Evolutionary conservation across 306 rosid species (phyloP).

Genomic region (Ceratonia siliqua): DNA sequence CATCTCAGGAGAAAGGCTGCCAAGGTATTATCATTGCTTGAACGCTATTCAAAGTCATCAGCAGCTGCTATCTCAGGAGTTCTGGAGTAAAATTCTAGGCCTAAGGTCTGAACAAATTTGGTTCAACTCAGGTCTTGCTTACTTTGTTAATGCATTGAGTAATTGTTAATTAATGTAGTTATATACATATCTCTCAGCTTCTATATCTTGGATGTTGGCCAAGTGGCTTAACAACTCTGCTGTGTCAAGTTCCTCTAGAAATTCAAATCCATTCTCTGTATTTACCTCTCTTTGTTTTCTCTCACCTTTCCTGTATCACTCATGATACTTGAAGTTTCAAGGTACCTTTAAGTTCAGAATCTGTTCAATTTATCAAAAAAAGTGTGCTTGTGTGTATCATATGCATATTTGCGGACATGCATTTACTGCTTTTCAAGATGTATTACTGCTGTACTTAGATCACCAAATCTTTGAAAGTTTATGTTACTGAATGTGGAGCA

Average conservation of each 20-base stretch:
- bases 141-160: not conserved
- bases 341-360: not conserved
- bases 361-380: not conserved
- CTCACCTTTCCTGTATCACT: too few species aligned
- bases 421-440: not conserved
- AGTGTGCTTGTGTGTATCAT: too few species aligned
- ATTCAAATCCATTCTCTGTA: not conserved
- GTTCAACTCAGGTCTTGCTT: not conserved
- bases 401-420: too few species aligned
- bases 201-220: not conserved
- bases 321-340: not conserved
- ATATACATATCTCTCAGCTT: not conserved
- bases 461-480: not conserved
- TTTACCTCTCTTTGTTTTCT: not conserved
- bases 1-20: slow-evolving; percentile 64
- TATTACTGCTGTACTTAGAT: not conserved
- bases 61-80: slow-evolving; percentile 55
- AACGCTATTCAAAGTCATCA: slow-evolving; percentile 73
- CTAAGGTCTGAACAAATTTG: not conserved
- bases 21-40: slow-evolving; percentile 58
- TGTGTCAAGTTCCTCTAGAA: not conserved
- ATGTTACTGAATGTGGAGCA: not conserved
- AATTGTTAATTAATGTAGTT: slow-evolving; percentile 19
- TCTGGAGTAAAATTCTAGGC: slow-evolving; percentile 34
- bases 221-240: not conserved